Conservation (phyloP, 495 filamentous ascomycete species). For the Talaromyces liani region DNA sequence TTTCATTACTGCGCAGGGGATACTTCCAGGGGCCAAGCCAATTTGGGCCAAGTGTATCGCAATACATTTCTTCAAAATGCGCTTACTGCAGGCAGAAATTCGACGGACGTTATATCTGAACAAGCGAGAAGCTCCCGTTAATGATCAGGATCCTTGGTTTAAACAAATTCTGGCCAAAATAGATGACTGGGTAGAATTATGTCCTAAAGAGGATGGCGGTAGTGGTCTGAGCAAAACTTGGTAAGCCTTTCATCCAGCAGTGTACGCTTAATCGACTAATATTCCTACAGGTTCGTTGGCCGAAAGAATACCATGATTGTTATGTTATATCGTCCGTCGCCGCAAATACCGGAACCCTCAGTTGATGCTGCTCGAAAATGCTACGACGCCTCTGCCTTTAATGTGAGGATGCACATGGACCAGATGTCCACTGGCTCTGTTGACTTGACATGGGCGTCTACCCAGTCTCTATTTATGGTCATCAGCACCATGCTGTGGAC, state of each 20-base stretch:
- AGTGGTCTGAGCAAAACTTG: slow-evolving; percentile 59
- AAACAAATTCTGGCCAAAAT: slow-evolving; percentile 67
- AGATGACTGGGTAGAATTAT: slow-evolving; percentile 59
- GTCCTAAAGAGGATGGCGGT: slow-evolving; percentile 54
- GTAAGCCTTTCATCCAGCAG: slow-evolving; percentile 26
- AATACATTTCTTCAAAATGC: slow-evolving; percentile 91
- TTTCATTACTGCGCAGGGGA: slow-evolving; percentile 71
- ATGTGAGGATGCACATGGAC: slow-evolving; percentile 67
- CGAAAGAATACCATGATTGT: slow-evolving; percentile 79
- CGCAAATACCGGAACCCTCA: slow-evolving; percentile 81
- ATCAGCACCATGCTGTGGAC: slow-evolving; percentile 85
- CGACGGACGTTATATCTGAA: slow-evolving; percentile 75
- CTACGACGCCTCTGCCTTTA: slow-evolving; percentile 71
- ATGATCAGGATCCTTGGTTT: slow-evolving; percentile 83
- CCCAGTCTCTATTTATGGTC: slow-evolving; percentile 77
- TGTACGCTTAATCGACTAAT: background rate
- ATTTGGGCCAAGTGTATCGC: slow-evolving; percentile 75
- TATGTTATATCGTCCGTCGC: slow-evolving; percentile 77
- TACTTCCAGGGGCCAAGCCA: slow-evolving; percentile 54
- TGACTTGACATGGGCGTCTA: slow-evolving; percentile 88
- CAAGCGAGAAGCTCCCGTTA: slow-evolving; percentile 60
- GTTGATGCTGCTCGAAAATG: slow-evolving; percentile 64
- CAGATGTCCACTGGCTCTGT: slow-evolving; percentile 67
- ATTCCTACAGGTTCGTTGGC: slow-evolving; percentile 56
- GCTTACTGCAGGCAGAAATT: slow-evolving; percentile 79